Base-by-base conservation (phyloP, 2,329 filamentous ascomycete species). In the Venturia carpophila region DNA sequence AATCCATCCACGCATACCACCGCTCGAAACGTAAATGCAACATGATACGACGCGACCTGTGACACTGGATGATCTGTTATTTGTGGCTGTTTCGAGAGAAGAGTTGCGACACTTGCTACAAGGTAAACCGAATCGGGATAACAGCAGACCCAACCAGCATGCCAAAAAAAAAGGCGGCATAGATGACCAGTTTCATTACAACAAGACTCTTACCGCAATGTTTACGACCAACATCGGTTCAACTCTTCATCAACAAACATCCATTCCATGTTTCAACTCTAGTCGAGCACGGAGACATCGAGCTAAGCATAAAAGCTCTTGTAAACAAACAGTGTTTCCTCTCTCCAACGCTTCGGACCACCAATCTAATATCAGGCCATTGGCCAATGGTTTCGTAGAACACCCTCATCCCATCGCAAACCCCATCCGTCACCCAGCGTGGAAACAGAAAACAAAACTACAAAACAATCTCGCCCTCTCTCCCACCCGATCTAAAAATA, bases 221-320 rank as follows among this genome's bases (percentile, higher is more conserved):
- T 37, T 56, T 9, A 37, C 30, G 15, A 27, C 9, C 52, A 37
- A 19, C 19, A 37, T 56, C 30, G 52, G 52, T 4, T 27, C 52
- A 27, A 56, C 27, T 56, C 52, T n/a, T 19, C 52, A 56, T 37
- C 52, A 15, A 37, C 52, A 56, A 56, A n/a, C 27, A 37, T n/a
- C 15, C 27, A 37, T n/a, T 5, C 13, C 52, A n/a, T 56, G 27
- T 27, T 56, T 34, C 52, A 56, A 56, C 27, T 56, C 19, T 1
- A 15, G 27, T 56, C 27, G 27, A 56, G 11, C 7, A 37, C 30
- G 17, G 52, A 56, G n/a, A 37, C 30, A 19, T 56, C 30, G 15
- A 15, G 7, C 27, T 13, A 34, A 13, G 37, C 52, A 19, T 37
- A 56, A 5, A 10, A 37, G 30, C 52, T 27, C 19, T 21, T 19